Conservation (phyloP, 2,329 filamentous ascomycete species). For the Cadophora sp. region DNA sequence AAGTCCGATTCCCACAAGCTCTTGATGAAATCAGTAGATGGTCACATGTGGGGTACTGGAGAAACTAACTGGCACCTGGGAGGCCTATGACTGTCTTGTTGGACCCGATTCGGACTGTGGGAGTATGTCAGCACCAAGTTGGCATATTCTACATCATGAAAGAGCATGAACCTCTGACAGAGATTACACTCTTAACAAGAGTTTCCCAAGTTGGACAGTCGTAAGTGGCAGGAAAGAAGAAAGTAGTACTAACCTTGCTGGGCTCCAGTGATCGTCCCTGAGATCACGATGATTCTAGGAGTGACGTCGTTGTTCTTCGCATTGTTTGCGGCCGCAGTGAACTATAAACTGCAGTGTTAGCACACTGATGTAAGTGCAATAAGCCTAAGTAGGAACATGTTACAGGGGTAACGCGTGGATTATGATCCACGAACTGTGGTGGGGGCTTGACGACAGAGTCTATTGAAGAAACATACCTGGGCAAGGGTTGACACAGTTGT, state of each 20-base stretch:
- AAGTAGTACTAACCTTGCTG: constrained; percentile 10
- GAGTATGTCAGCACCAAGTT: not conserved
- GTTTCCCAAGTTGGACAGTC: too few relatives aligned
- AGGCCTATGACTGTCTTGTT: constrained; percentile 60
- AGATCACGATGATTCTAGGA: constrained; percentile 53
- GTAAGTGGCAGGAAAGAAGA: too few relatives aligned
- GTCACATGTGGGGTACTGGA: too few relatives aligned
- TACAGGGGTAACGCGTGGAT: not conserved
- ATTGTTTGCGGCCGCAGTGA: constrained; percentile 48
- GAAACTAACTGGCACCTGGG: constrained; percentile 46
- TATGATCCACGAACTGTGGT: too few relatives aligned
- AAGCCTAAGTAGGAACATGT: not conserved
- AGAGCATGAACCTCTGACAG: not conserved
- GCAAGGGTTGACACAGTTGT: constrained; percentile 55
- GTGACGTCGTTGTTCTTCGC: constrained; percentile 47
- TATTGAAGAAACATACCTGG: constrained; percentile 29
- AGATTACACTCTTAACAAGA: not conserved
- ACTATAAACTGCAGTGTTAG: constrained; percentile 18
- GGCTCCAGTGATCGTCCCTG: constrained; percentile 45
- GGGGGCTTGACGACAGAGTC: not conserved
- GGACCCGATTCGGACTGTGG: constrained; percentile 34
- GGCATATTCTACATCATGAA: not conserved
- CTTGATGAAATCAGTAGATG: constrained; percentile 23
- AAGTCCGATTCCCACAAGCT: constrained; percentile 49
- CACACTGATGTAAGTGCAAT: not conserved